phyloP scores from a whole-genome alignment of 192 early-diverging fungal species.

The Piromyces finnis region DNA sequence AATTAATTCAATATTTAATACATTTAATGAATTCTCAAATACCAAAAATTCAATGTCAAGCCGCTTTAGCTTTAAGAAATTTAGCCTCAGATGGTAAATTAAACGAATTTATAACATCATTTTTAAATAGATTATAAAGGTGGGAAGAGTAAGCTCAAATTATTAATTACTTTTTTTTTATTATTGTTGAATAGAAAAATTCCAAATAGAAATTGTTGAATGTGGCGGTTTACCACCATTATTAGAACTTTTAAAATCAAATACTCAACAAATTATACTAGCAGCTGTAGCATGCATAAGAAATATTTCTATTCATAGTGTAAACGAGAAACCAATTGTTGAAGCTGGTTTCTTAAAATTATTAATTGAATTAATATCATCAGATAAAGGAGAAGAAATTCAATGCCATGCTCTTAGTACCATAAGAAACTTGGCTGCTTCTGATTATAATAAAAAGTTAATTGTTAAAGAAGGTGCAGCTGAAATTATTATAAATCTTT shows the following conservation, averaged over 20 bases:
- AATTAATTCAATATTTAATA: constrained; percentile 57
- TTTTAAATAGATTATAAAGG: no score
- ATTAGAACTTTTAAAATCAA: constrained; percentile 52
- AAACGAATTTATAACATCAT: no score
- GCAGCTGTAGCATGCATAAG: constrained; percentile 76
- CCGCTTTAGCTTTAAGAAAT: constrained; percentile 70
- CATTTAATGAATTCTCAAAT: constrained; percentile 56
- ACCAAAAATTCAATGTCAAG: constrained; percentile 72
- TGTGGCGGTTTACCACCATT: constrained; percentile 56
- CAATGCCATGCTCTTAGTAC: constrained; percentile 61
- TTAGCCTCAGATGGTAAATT: constrained; percentile 58
- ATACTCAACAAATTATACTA: constrained; percentile 51
- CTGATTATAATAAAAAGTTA: constrained; percentile 51
- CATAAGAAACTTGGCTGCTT: constrained; percentile 63
- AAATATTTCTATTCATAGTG: constrained; percentile 74
- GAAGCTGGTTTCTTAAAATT: constrained; percentile 56
- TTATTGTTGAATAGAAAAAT: constrained; percentile 55
- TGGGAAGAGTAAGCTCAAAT: no score
- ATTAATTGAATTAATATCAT: constrained; percentile 38
- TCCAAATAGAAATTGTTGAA: constrained; percentile 64
- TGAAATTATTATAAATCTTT: constrained; percentile 42
- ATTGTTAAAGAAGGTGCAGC: constrained; percentile 62
- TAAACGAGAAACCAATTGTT: constrained; percentile 70
- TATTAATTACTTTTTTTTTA: no score
- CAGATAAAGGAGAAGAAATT: constrained; percentile 7